Percentiles rank a stretch among this genome's conserved stretches.
These are phyloP conservation scores for Colletotrichum trifolii DNA, from an alignment of 2,329 filamentous ascomycete species.

Conservation along the genomic window DNA sequence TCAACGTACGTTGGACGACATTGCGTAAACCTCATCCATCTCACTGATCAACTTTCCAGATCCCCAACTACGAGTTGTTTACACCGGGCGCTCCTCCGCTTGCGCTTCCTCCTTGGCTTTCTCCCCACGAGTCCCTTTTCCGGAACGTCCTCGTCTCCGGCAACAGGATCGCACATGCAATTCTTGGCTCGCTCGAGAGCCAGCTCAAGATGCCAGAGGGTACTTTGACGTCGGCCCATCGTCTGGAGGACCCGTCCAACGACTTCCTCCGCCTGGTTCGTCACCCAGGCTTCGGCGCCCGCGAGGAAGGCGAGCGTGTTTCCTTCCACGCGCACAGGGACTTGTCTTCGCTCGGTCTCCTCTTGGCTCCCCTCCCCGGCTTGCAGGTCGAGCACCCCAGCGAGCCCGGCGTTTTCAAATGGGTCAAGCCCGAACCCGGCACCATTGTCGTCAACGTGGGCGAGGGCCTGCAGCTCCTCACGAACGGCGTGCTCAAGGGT, in stretches of 20 bases:
- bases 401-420: not conserved
- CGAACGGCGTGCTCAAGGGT: not conserved
- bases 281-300: not conserved
- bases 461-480: not conserved
- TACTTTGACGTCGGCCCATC: slow-evolving; percentile 1
- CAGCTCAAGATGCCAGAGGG: not conserved
- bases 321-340: slow-evolving; percentile 2
- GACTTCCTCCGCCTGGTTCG: not conserved
- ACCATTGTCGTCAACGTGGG: not conserved
- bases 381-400: not conserved
- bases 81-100: not conserved
- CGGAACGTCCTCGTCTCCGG: not conserved
- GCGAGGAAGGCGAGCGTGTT: not conserved
- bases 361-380: not conserved
- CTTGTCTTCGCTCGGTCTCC: not conserved
- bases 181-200: not conserved
- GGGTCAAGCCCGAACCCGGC: not conserved
- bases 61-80: slow-evolving; percentile 3
- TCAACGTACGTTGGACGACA: not conserved
- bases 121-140: not conserved
- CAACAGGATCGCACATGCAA: not conserved
- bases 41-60: not conserved
- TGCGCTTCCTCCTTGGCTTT: not conserved
- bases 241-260: slow-evolving; percentile 2
- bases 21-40: not conserved